phyloP scores from a whole-genome alignment of 148 eudicot species.

The Simmondsia chinensis region DNA sequence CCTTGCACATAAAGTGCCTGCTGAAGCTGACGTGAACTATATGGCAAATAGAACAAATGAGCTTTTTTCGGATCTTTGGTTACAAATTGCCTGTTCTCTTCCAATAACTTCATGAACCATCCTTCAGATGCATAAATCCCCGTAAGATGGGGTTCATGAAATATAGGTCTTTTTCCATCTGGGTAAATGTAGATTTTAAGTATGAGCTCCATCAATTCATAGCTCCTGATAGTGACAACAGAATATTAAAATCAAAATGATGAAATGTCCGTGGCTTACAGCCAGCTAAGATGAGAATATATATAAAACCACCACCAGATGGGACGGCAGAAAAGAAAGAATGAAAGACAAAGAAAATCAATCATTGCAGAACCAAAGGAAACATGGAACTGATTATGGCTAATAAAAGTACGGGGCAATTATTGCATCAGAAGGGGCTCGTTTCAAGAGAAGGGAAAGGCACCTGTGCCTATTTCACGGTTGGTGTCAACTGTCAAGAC shows the following conservation, averaged over 20 bases:
- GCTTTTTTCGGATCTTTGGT: conserved; percentile 77
- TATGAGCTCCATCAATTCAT: conserved; percentile 81
- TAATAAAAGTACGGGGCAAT: too few species aligned
- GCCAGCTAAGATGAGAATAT: too few species aligned
- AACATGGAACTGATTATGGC: too few species aligned
- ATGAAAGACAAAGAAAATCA: too few species aligned
- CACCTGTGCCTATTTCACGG: too few species aligned
- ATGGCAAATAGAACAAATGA: conserved; percentile 85
- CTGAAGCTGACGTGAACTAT: conserved; percentile 80
- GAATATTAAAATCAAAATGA: background rate
- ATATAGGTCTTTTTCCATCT: conserved; percentile 67
- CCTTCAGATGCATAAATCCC: conserved; percentile 98
- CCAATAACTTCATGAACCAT: conserved; percentile 84
- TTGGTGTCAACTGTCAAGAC: too few species aligned
- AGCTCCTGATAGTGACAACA: conserved; percentile 51
- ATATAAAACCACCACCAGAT: too few species aligned
- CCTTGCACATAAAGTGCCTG: conserved; percentile 50
- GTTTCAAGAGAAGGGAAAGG: too few species aligned
- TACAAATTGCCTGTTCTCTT: conserved; percentile 55
- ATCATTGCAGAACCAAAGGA: too few species aligned
- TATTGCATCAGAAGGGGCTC: too few species aligned
- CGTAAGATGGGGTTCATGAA: conserved; percentile 56
- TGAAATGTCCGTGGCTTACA: too few species aligned
- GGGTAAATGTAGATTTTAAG: conserved; percentile 81
- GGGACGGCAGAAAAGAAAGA: too few species aligned